Evolutionary conservation across 345 rosid genomes (phyloP), one percentile per base, ranked within the genome.

Genomic region (Anastatica hierochuntica): DNA sequence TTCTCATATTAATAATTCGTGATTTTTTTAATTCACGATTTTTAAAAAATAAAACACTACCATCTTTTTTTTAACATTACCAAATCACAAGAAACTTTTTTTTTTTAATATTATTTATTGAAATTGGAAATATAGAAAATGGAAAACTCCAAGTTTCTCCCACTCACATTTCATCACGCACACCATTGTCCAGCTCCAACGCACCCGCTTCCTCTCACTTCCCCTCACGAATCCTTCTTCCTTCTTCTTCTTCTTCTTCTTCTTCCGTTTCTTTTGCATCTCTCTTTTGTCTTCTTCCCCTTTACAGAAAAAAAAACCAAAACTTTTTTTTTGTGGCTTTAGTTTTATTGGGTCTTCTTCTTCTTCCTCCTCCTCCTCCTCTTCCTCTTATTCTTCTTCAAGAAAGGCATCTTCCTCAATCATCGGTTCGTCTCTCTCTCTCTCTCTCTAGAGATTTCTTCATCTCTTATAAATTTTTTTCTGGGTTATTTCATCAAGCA

Each of bases 241-340:
- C 45, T 12, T 15, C 43, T 43, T 16, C 33, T 2, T 21, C 5
- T 30, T 6, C 19, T 43, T 42, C 44, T 60, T 55, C 63, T 30
- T 54, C 61, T 63, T 63, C 60, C 67, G 67, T 53, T 64, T 56
- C 63, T 53, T 62, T 43, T 51, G 44, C 51, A 35, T 51, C 37
- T 42, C 31, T 44, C 44, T 64, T 42, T 56, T 56, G 67, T 63
- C 42, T 56, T 64, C 58, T 56, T 55, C 43, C 49, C 20, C 9
- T 29, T 62, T 43, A 44, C n/a, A 2, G 4, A 8, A 7, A 21
- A 35, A 8, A 12, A 13, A 20, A 18, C 33, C 33, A 29, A 12
- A 13, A 4, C 8, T 16, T 12, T 53, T 18, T 53, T 52, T 23
- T 15, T 58, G 53, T 50, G 58, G 70, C 42, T 58, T 50, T 56